A percentile compares a stretch with the other conserved stretches of the same genome.
Evolutionary conservation across 2,329 filamentous ascomycete species (phyloP).

Genomic region (Curvularia lunata): DNA sequence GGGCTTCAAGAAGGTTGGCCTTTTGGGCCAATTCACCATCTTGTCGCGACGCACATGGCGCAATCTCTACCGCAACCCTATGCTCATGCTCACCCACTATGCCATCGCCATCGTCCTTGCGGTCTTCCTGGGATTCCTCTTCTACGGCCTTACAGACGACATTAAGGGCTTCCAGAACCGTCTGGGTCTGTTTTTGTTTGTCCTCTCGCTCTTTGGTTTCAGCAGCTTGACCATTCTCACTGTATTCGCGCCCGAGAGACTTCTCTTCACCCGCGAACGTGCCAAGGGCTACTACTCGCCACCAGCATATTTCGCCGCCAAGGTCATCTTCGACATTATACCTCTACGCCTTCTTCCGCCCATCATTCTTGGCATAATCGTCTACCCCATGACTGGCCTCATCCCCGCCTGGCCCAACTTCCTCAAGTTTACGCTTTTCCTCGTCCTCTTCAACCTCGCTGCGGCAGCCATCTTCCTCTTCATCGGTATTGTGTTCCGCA

Average conservation of each 20-base stretch:
- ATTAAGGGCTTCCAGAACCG: slow-evolving; percentile 98
- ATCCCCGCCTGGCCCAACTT: slow-evolving; percentile 84
- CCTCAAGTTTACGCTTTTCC: slow-evolving; percentile 85
- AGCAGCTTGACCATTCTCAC: slow-evolving; percentile 92
- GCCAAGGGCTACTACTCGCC: slow-evolving; percentile 97
- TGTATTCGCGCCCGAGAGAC: slow-evolving; percentile 88
- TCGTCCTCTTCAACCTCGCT: slow-evolving; percentile 95
- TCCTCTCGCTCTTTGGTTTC: slow-evolving; percentile 94
- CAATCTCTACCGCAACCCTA: slow-evolving; percentile 95
- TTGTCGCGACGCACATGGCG: slow-evolving; percentile 92
- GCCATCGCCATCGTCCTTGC: slow-evolving; percentile 94
- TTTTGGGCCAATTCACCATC: slow-evolving; percentile 83
- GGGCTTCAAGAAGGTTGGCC: slow-evolving; percentile 82
- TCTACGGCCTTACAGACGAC: slow-evolving; percentile 94
- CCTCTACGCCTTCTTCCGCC: slow-evolving; percentile 93
- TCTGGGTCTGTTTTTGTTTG: slow-evolving; percentile 95
- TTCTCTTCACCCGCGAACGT: slow-evolving; percentile 89
- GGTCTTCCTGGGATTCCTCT: slow-evolving; percentile 92
- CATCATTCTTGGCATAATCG: slow-evolving; percentile 91
- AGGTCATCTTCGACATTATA: slow-evolving; percentile 97
- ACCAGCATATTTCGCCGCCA: slow-evolving; percentile 90
- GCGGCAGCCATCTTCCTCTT: slow-evolving; percentile 93
- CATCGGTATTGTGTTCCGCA: slow-evolving; percentile 93
- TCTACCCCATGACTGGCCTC: slow-evolving; percentile 97
- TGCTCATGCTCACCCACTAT: slow-evolving; percentile 98